Conservation (phyloP, 331 rosid genomes). For the Quercus tomentella region DNA sequence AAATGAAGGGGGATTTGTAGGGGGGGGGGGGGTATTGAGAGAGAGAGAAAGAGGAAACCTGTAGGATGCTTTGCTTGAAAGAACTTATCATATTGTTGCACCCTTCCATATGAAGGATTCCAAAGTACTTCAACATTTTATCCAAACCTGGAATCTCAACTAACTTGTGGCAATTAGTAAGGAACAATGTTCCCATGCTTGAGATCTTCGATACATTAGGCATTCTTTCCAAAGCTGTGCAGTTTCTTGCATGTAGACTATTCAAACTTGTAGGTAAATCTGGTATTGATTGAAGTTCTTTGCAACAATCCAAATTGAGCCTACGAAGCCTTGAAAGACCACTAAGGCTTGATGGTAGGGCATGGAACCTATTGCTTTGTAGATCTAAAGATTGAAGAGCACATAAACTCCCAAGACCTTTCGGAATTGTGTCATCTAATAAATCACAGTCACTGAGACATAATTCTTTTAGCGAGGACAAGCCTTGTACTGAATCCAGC, state of each 20-base stretch:
- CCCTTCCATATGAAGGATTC: slow-evolving; percentile 22
- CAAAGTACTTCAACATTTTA: not conserved
- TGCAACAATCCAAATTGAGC: not conserved
- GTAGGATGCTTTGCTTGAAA: slow-evolving; percentile 11
- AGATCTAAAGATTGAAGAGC: slow-evolving; percentile 6
- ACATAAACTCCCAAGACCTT: not conserved
- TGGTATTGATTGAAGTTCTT: not conserved
- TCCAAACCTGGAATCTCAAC: slow-evolving; percentile 1
- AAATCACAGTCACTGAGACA: not conserved
- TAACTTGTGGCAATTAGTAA: not conserved
- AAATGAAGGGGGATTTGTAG: too few relatives aligned
- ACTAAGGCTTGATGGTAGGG: too few relatives aligned
- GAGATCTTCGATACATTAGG: slow-evolving; percentile 12
- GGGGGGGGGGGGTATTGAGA: not conserved
- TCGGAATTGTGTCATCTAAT: not conserved
- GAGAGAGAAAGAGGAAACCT: slow-evolving; percentile 4
- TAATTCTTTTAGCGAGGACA: not conserved
- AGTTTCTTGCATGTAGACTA: not conserved
- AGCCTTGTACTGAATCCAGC: not conserved
- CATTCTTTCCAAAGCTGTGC: not conserved
- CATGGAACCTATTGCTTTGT: too few relatives aligned
- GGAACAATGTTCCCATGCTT: not conserved
- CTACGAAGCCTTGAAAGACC: slow-evolving; percentile 14
- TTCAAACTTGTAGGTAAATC: not conserved
- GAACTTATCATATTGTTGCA: not conserved